Evolutionary conservation across 148 eudicot genomes (phyloP).

Genomic region (Vaccinium macrocarpon): DNA sequence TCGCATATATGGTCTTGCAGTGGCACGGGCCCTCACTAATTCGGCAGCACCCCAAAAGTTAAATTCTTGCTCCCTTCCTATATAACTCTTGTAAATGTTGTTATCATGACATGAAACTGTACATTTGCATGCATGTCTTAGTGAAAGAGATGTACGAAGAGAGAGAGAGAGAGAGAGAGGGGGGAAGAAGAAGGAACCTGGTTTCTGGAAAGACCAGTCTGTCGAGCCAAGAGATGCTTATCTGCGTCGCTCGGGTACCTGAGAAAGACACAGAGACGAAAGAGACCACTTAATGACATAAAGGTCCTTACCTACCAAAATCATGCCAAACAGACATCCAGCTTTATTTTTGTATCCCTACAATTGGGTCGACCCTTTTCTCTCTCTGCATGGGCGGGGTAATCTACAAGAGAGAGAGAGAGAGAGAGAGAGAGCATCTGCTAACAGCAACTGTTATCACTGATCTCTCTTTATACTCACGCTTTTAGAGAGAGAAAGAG

Average conservation of each 20-base stretch:
- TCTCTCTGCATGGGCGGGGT: constrained; percentile 33
- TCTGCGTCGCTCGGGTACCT: constrained; percentile 98
- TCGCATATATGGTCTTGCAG: too few species aligned
- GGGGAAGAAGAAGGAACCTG: constrained; percentile 42
- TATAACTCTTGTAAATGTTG: not conserved
- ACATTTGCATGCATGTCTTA: not conserved
- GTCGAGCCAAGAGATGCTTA: constrained; percentile 80
- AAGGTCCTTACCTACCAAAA: constrained; percentile 7
- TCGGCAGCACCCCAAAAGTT: not conserved
- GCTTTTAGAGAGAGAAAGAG: not conserved
- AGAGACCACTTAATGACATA: constrained; percentile 21
- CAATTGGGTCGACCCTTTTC: not conserved
- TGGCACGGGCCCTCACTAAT: too few species aligned
- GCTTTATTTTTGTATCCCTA: not conserved
- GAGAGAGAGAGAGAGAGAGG: constrained; percentile 8
- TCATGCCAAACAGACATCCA: constrained; percentile 6
- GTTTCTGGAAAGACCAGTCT: constrained; percentile 88
- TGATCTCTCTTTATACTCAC: not conserved
- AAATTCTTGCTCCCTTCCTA: not conserved
- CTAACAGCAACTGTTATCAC: constrained; percentile 10
- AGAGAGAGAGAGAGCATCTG: constrained; percentile 10
- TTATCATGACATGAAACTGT: not conserved
- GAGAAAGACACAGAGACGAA: constrained; percentile 36
- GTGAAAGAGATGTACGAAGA: not conserved
- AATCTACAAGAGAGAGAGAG: constrained; percentile 36